Conservation (phyloP, 768 basidiomycete genomes). For the Russula olivacea region DNA sequence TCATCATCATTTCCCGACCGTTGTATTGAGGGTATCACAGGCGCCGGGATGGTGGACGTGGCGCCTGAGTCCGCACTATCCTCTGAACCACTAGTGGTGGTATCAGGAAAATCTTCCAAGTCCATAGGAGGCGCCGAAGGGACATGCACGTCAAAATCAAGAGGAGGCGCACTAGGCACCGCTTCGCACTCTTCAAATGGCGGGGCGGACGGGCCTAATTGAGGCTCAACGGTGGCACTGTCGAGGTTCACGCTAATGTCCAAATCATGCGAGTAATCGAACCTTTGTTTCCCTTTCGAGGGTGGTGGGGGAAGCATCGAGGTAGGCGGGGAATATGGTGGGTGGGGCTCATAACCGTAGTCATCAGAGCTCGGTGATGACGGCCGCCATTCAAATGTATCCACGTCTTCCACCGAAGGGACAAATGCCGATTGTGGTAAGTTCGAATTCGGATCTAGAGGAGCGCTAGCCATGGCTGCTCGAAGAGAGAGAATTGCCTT, state of each 20-base stretch:
- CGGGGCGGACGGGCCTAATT: slow-evolving; percentile 18
- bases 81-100: not conserved
- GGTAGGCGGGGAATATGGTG: slow-evolving; percentile 19
- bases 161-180: slow-evolving; percentile 15
- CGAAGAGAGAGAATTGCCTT: slow-evolving; percentile 33
- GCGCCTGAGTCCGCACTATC: not conserved
- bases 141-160: slow-evolving; percentile 8
- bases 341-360: slow-evolving; percentile 4
- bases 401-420: slow-evolving; percentile 21
- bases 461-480: slow-evolving; percentile 27
- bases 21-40: not conserved
- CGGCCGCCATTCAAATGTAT: not conserved
- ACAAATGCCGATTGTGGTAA: slow-evolving; percentile 3
- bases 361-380: slow-evolving; percentile 5
- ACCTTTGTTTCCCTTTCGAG: slow-evolving; percentile 20
- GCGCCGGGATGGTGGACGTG: not conserved
- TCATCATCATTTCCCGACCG: not conserved
- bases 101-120: not conserved
- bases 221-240: slow-evolving; percentile 11
- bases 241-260: slow-evolving; percentile 8
- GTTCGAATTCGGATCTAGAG: not conserved
- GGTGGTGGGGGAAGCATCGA: slow-evolving; percentile 23
- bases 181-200: slow-evolving; percentile 19
- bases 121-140: slow-evolving; percentile 20
- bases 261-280: slow-evolving; percentile 17